phyloP scores from a whole-genome alignment of 306 rosid species.

The Dalbergia cochinchinensis region DNA sequence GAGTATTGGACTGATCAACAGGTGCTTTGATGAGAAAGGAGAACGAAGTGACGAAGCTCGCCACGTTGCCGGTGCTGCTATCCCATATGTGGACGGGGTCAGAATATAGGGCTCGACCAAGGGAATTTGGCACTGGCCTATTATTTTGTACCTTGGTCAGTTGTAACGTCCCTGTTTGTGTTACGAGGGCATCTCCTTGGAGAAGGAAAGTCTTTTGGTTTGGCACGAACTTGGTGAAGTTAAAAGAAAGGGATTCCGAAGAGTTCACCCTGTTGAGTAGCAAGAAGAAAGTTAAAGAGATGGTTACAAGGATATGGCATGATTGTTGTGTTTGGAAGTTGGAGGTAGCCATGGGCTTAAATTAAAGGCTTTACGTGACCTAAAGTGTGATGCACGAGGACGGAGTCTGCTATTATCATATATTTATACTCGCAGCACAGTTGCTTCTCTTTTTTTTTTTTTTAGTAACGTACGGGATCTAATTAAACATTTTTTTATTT shows the following conservation, averaged over 20 bases:
- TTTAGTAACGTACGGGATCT: too few species aligned
- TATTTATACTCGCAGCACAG: background rate
- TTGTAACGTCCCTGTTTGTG: background rate
- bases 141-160: background rate
- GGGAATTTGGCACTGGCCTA: background rate
- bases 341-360: slow-evolving; percentile 6
- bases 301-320: background rate
- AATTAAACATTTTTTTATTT: too few species aligned
- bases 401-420: too few species aligned
- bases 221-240: background rate
- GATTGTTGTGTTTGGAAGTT: background rate
- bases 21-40: background rate
- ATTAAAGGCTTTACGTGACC: background rate
- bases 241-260: background rate
- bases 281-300: background rate
- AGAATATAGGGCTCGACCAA: background rate
- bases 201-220: background rate
- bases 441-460: too few species aligned
- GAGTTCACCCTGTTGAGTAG: background rate
- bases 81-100: slow-evolving; percentile 32
- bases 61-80: background rate
- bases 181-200: background rate
- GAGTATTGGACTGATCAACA: rapidly evolving
- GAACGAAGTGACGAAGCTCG: background rate
- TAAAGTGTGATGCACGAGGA: background rate